Evolutionary conservation across 257 asterid species (phyloP).

Genomic region (Przewalskia tangutica): DNA sequence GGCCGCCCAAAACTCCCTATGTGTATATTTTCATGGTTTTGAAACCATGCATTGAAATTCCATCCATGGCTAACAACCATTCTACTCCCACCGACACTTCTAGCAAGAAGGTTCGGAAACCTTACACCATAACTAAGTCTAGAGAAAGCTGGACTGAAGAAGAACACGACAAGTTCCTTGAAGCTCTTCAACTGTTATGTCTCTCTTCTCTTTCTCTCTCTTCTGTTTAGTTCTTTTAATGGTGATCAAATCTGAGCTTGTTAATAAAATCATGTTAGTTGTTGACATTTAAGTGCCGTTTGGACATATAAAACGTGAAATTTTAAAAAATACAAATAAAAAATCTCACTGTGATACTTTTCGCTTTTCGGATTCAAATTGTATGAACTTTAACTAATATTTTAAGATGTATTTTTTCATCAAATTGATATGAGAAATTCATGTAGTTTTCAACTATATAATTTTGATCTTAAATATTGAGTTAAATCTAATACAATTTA

Average conservation of each 20-base stretch:
- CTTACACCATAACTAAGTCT: conserved; percentile 84
- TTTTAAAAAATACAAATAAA: too few species aligned
- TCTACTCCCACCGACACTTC: conserved; percentile 26
- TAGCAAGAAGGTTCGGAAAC: conserved; percentile 64
- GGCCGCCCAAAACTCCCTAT: background rate
- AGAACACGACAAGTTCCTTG: conserved; percentile 87
- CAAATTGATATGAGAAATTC: too few species aligned
- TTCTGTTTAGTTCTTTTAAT: background rate
- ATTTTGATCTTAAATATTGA: too few species aligned
- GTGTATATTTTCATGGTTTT: background rate
- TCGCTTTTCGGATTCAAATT: too few species aligned
- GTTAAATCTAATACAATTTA: too few species aligned
- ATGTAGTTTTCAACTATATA: too few species aligned
- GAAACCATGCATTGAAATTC: conserved; percentile 33
- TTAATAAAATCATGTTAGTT: background rate
- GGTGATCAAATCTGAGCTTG: background rate
- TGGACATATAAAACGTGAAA: too few species aligned
- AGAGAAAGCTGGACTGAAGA: conserved; percentile 91
- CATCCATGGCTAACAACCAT: conserved; percentile 12
- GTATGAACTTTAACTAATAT: too few species aligned
- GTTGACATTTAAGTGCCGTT: background rate
- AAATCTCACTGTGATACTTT: too few species aligned
- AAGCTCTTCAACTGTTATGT: conserved; percentile 80
- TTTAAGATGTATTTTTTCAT: too few species aligned
- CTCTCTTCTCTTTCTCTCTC: background rate